Evolutionary conservation across 768 basidiomycete species (phyloP).

Genomic region (Psilocybe azurescens): DNA sequence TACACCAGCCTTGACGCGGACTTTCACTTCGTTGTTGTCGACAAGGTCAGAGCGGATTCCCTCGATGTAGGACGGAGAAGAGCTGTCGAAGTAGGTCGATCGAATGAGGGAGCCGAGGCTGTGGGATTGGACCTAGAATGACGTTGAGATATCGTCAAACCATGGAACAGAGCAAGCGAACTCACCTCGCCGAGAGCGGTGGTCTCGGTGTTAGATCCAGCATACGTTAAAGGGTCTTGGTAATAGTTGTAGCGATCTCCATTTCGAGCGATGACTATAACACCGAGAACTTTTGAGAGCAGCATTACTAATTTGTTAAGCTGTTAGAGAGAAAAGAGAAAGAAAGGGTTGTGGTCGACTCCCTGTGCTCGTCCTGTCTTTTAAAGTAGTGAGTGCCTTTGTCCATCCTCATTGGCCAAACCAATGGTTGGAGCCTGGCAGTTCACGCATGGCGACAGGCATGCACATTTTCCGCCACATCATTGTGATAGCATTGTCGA

Average conservation of each 20-base stretch:
- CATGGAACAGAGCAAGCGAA: not conserved
- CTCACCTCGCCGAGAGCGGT: slow-evolving; percentile 79
- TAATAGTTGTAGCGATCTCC: slow-evolving; percentile 73
- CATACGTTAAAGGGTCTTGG: slow-evolving; percentile 76
- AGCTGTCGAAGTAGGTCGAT: slow-evolving; percentile 65
- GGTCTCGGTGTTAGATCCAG: slow-evolving; percentile 65
- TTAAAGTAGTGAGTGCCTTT: slow-evolving; percentile 21
- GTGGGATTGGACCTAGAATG: slow-evolving; percentile 65
- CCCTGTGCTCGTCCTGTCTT: slow-evolving; percentile 24
- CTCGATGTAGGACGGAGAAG: slow-evolving; percentile 72
- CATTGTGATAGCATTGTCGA: slow-evolving; percentile 23
- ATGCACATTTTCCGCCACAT: slow-evolving; percentile 12
- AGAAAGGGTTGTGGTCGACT: slow-evolving; percentile 23
- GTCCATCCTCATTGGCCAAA: slow-evolving; percentile 14
- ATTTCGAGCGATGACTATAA: slow-evolving; percentile 78
- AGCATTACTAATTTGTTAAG: slow-evolving; percentile 34
- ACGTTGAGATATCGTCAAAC: slow-evolving; percentile 7
- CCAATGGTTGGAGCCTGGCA: slow-evolving; percentile 23
- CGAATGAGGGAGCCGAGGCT: slow-evolving; percentile 68
- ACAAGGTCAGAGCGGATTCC: slow-evolving; percentile 72
- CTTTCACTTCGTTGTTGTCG: slow-evolving; percentile 73
- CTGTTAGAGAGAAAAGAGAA: slow-evolving; percentile 15
- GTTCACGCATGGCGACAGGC: slow-evolving; percentile 28
- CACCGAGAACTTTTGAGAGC: slow-evolving; percentile 73
- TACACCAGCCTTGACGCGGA: slow-evolving; percentile 82